These are phyloP conservation scores for Nicotiana attenuata DNA, from an alignment of 257 asterid species.

Conservation along the genomic window DNA sequence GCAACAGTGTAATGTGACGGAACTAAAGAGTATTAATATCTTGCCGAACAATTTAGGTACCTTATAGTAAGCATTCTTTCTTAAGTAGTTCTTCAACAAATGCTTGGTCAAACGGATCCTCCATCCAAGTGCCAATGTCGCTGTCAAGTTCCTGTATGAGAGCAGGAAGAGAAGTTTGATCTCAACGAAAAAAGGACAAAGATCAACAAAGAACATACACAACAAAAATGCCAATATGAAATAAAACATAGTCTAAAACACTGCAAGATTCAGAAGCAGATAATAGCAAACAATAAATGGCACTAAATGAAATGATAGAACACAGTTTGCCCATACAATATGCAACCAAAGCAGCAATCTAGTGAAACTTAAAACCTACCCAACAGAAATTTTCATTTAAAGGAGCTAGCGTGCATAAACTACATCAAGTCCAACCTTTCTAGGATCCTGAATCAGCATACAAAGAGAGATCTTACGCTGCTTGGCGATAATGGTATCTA, in stretches of 20 bases:
- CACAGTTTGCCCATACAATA: slow-evolving; percentile 9
- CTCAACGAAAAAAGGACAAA: not conserved
- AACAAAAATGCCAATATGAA: not conserved
- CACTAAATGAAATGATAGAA: not conserved
- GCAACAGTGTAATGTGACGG: not conserved
- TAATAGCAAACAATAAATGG: not conserved
- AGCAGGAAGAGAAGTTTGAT: not conserved
- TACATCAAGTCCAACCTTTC: not conserved
- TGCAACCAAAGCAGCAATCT: not conserved
- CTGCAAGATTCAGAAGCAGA: not conserved
- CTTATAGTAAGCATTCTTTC: slow-evolving; percentile 91
- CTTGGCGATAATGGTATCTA: not conserved
- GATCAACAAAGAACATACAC: not conserved
- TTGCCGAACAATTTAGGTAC: slow-evolving; percentile 27
- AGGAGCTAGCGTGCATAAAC: not conserved
- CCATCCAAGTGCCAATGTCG: slow-evolving; percentile 97
- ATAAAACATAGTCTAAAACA: not conserved
- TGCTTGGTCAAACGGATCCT: slow-evolving; percentile 93
- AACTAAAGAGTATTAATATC: not conserved
- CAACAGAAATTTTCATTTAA: not conserved
- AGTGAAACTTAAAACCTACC: not conserved
- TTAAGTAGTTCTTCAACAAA: slow-evolving; percentile 69
- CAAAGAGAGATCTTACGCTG: not conserved
- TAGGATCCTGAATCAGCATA: not conserved
- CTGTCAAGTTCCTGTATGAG: slow-evolving; percentile 66